phyloP scores from a whole-genome alignment of 495 filamentous ascomycete genomes.

The Choiromyces venosus region DNA sequence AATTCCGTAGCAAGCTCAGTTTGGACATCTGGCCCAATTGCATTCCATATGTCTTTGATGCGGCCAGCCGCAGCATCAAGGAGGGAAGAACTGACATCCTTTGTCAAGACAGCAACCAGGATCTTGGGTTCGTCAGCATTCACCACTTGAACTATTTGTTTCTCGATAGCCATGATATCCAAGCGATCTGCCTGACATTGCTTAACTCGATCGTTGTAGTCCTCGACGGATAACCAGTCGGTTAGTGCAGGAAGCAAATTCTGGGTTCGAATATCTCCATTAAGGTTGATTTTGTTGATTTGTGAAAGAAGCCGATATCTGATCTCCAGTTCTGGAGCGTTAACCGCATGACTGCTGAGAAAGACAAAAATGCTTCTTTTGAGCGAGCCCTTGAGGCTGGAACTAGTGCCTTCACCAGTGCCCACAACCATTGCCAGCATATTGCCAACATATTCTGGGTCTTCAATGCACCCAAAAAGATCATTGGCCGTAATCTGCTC shows the following conservation, averaged over 20 bases:
- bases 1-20: slow-evolving; percentile 56
- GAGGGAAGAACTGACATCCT: slow-evolving; percentile 47
- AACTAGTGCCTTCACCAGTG: slow-evolving; percentile 45
- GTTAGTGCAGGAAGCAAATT: slow-evolving; percentile 64
- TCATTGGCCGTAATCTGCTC: slow-evolving; percentile 59
- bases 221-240: slow-evolving; percentile 51
- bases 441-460: slow-evolving; percentile 58
- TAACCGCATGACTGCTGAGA: slow-evolving; percentile 64
- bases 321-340: slow-evolving; percentile 59
- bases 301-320: slow-evolving; percentile 65
- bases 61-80: slow-evolving; percentile 55
- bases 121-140: slow-evolving; percentile 56
- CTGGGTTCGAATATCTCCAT: slow-evolving; percentile 61
- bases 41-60: slow-evolving; percentile 63
- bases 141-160: slow-evolving; percentile 57
- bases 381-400: slow-evolving; percentile 57
- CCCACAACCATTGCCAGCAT: slow-evolving; percentile 52
- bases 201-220: slow-evolving; percentile 43
- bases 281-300: slow-evolving; percentile 64
- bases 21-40: slow-evolving; percentile 60
- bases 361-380: slow-evolving; percentile 65
- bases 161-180: slow-evolving; percentile 54
- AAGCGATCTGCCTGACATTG: slow-evolving; percentile 57
- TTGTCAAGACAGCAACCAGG: slow-evolving; percentile 53
- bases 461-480: slow-evolving; percentile 77